Conservation (phyloP, 2,329 filamentous ascomycete species). For the Pseudopyricularia cyperi region DNA sequence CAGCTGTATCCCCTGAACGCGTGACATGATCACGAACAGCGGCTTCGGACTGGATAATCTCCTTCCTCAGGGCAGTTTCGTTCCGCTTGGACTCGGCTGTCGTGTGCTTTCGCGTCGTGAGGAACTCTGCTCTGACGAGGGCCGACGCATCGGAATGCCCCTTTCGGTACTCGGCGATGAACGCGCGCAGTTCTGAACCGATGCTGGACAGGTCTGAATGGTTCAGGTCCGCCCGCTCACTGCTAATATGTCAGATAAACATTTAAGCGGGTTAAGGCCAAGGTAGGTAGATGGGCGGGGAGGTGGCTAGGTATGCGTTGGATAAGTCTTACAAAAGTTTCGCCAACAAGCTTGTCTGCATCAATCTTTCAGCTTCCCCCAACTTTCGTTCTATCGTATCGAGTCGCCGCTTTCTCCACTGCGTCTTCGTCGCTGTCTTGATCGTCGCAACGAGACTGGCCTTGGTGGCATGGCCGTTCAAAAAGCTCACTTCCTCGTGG, state of each 20-base stretch:
- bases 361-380: slow-evolving; percentile 1
- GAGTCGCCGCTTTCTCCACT: slow-evolving; percentile 10
- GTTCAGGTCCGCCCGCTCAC: not conserved
- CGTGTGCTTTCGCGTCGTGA: not conserved
- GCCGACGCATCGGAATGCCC: not conserved
- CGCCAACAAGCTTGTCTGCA: not conserved
- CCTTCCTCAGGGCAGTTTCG: not conserved
- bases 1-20: too few relatives aligned
- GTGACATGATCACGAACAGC: too few relatives aligned
- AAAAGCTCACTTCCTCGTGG: not conserved
- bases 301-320: too few relatives aligned
- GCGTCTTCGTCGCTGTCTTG: slow-evolving; percentile 6
- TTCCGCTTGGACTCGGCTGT: not conserved
- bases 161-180: not conserved
- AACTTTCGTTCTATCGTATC: slow-evolving; percentile 8
- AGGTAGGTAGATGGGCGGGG: too few relatives aligned
- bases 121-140: not conserved
- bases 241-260: too few relatives aligned
- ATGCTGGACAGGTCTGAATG: not conserved
- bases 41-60: not conserved
- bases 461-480: not conserved
- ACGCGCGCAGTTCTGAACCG: not conserved
- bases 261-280: too few relatives aligned
- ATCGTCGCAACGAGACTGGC: not conserved
- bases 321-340: not conserved